Base-by-base conservation (phyloP, 1,284 basidiomycete genomes). In the Cutaneotrichosporon cavernicola region DNA sequence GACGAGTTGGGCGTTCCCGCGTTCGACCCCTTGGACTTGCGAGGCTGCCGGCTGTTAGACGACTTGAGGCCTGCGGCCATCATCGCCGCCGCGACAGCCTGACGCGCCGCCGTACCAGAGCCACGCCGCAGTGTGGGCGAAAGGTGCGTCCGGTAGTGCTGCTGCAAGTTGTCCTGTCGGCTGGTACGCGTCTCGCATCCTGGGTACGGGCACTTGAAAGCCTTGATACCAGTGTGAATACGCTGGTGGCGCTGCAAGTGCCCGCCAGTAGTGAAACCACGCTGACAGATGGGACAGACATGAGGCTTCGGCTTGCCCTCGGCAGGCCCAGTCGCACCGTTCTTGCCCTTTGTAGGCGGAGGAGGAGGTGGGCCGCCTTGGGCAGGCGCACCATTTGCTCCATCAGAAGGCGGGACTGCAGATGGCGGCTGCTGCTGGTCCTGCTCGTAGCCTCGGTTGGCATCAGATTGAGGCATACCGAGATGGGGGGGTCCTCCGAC, bases 221-320 rank as follows among this genome's bases (percentile, higher is more conserved):
- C 78, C 72, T 79, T 80, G 57, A 79, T 78, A 50, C 78, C 77
- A 4, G 77, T 78, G 62, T 79, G 78, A 49, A 80, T 80, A 66
- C 76, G 63, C 66, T 77, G 76, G 69, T 79, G 77, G 52, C 78
- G 65, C 65, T 79, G 77, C 52, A 80, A 62, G 68, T 80, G 78
- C 2, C 78, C 78, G 8, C 76, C 77, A 9, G 77, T 78, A 31
- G 78, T 78, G 64, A 79, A 80, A 1, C 73, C 76, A 46, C 76
- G 66, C 51, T 73, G 66, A 64, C 76, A 79, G 46, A 75, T 74
- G 32, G 70, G 72, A 63, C 78, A 79, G n/a, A 76, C 67, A 64
- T 80, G 78, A 16, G 78, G 76, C 66, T 78, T 78, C 21, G 76
- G 55, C 63, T 77, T 78, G 58, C 73, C 75, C 49, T 79, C 77